Conservation (phyloP, 108 stramenopile genomes). For the Licmophora abbreviata region DNA sequence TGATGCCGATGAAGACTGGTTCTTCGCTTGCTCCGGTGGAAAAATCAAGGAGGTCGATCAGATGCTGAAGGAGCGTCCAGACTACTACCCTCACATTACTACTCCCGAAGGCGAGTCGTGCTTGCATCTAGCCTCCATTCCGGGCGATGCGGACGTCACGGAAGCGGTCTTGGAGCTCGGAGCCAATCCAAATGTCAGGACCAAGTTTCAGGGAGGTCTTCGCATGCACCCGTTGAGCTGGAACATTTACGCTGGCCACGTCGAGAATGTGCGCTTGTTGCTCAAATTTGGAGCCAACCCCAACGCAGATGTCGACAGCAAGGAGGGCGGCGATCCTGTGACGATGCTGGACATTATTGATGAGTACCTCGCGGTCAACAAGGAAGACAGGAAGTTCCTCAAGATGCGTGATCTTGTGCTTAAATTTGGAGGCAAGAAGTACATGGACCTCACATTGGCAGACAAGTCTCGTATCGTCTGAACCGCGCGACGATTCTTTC, state of each 20-base stretch:
- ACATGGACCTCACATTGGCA: too few species aligned
- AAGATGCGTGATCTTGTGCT: too few species aligned
- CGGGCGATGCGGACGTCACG: constrained; percentile 41
- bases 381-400: too few species aligned
- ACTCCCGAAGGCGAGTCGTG: constrained; percentile 71
- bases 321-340: constrained; percentile 8
- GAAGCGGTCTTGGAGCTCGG: constrained; percentile 40
- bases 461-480: too few species aligned
- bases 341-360: constrained; percentile 68
- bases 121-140: constrained; percentile 62
- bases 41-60: constrained; percentile 13
- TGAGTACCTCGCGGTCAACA: too few species aligned
- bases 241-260: constrained; percentile 69
- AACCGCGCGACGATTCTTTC: too few species aligned
- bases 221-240: constrained; percentile 82
- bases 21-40: constrained; percentile 27
- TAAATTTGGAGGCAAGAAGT: too few species aligned
- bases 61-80: constrained; percentile 24
- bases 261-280: constrained; percentile 50
- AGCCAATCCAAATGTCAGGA: constrained; percentile 71
- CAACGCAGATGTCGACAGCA: constrained; percentile 74
- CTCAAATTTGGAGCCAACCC: constrained; percentile 62
- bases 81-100: constrained; percentile 9
- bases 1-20: too few species aligned
- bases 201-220: constrained; percentile 36